Base-by-base conservation (phyloP, 176 grass and related monocot genomes). In the sorghum (Sorghum bicolor) region DNA sequence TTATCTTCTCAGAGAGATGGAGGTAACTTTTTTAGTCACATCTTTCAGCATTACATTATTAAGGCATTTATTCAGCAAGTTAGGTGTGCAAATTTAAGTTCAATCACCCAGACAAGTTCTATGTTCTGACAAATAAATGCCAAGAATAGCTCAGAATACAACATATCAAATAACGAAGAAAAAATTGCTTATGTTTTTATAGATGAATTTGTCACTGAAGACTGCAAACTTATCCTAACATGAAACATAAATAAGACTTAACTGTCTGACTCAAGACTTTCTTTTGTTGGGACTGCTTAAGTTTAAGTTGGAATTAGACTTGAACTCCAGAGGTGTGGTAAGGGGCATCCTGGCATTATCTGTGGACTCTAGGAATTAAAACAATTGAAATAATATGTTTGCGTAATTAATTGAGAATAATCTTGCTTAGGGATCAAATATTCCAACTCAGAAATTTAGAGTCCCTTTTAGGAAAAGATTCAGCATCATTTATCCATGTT, bases 1-100 rank as follows among this genome's bases (percentile, higher is more conserved):
- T 71, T 92, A 90, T 70, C 88, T 99, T 84, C 91, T 94, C 47
- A 88, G 80, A 65, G 96, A 99, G 74, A 92, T 90, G 20, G 86
- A 99, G 96, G 96, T 99, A 90, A 57, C 8, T 66, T 86, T 74
- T 6, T 78, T 72, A 29, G 72, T 37, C 64, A 64, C 10, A 64
- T n/a, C 22, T 64, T n/a, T n/a, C 9, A 25, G 1, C 9, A 34
- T 66, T 22, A 12, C 60, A 64, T 44, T 64, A 71, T 55, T 67
- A 19, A 40, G 65, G 19, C 39, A 48, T 78, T 44, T 60, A 55
- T 20, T 36, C 67, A 52, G 64, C 52, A 77, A 33, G n/a, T 60
- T 28, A 64, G 19, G 40, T 44, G 28, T 64, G 71, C 26, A 76
- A 64, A 39, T 77, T 81, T 76, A 71, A 43, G 38, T 44, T 19